Evolutionary conservation across 78 protist species (phyloP).

Genomic region (Chrysochromulina tobinii): DNA sequence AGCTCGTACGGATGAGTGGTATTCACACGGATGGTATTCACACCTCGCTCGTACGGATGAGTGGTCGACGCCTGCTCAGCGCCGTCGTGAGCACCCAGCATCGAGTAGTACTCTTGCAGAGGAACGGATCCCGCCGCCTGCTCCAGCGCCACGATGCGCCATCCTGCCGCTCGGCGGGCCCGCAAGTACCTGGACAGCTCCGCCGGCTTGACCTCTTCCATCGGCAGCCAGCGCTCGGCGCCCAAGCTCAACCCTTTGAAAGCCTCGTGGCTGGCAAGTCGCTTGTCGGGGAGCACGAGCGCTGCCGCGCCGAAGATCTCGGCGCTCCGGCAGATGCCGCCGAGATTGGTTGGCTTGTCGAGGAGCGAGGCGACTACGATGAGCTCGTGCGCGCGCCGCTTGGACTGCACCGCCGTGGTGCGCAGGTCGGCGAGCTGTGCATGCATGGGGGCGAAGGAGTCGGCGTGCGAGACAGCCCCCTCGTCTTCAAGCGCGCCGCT

Average conservation of each 20-base stretch:
- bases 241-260: background rate
- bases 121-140: background rate
- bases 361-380: background rate
- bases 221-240: background rate
- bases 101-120: background rate
- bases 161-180: background rate
- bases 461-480: too few relatives aligned
- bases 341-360: background rate
- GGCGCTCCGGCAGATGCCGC: background rate
- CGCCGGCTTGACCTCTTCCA: background rate
- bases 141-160: background rate
- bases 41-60: too few relatives aligned
- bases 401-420: too few relatives aligned
- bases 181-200: background rate
- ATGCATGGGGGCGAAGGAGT: too few relatives aligned
- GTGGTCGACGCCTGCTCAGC: too few relatives aligned
- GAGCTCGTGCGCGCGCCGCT: too few relatives aligned
- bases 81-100: background rate
- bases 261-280: background rate
- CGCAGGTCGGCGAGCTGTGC: too few relatives aligned
- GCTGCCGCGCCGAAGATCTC: background rate
- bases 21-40: too few relatives aligned
- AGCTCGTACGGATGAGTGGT: too few relatives aligned
- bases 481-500: too few relatives aligned
- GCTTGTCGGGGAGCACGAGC: background rate